These are phyloP conservation scores for Tardiomyces depauwii DNA, from an alignment of 1,139 yeast species.

Conservation along the genomic window DNA sequence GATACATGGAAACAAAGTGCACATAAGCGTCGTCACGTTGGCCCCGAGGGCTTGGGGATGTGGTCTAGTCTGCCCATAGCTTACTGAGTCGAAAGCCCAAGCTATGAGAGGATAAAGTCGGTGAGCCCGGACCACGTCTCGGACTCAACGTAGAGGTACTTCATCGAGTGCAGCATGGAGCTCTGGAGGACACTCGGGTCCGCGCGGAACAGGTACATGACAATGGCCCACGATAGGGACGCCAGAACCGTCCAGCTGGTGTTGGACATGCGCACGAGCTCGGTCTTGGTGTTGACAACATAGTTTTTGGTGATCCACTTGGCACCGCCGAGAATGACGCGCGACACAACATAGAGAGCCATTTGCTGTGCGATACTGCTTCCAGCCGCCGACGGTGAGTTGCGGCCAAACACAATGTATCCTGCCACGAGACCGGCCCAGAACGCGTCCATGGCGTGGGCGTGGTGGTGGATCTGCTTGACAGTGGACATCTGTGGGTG, in stretches of 20 bases:
- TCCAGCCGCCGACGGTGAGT: slow-evolving; percentile 10
- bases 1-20: too few species aligned
- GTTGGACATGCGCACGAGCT: background rate
- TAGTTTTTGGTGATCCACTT: slow-evolving; percentile 27
- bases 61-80: too few species aligned
- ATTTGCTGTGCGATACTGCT: slow-evolving; percentile 37
- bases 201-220: slow-evolving; percentile 58
- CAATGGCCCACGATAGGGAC: slow-evolving; percentile 63
- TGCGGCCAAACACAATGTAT: slow-evolving; percentile 52
- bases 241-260: slow-evolving; percentile 56
- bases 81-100: too few species aligned
- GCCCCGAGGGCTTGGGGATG: too few species aligned
- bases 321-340: slow-evolving; percentile 44
- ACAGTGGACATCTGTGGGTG: slow-evolving; percentile 11
- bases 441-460: slow-evolving; percentile 33
- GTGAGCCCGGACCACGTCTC: slow-evolving; percentile 25
- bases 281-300: slow-evolving; percentile 1
- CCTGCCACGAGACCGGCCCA: slow-evolving; percentile 58
- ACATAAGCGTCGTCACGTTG: too few species aligned
- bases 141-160: slow-evolving; percentile 50
- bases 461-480: slow-evolving; percentile 13
- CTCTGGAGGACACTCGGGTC: slow-evolving; percentile 57
- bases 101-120: slow-evolving; percentile 15
- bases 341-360: slow-evolving; percentile 49
- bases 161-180: slow-evolving; percentile 61